phyloP scores from a whole-genome alignment of 2,329 filamentous ascomycete genomes.

The Fusarium torreyae region DNA sequence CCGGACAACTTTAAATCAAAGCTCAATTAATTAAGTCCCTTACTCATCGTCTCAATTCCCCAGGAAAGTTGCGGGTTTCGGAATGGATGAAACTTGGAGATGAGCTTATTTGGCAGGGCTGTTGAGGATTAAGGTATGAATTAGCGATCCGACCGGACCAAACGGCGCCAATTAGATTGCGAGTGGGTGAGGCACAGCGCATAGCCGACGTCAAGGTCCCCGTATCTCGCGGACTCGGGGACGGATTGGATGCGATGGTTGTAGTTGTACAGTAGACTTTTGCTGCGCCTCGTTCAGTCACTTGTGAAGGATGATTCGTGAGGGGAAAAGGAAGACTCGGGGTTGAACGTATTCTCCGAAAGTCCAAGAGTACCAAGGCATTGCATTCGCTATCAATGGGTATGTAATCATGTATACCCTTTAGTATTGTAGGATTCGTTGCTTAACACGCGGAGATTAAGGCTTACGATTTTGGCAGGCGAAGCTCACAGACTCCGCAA shows the following conservation, averaged over 20 bases:
- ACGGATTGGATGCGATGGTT: conserved; percentile 19
- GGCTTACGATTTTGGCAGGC: conserved; percentile 2
- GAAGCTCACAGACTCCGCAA: conserved; percentile 17
- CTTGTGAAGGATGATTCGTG: conserved; percentile 8
- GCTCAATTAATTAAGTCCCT: background rate
- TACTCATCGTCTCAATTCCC: conserved; percentile 13
- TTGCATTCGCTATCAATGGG: background rate
- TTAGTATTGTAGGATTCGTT: background rate
- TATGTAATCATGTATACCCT: no score
- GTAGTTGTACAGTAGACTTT: background rate
- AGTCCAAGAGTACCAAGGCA: background rate
- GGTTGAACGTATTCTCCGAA: background rate
- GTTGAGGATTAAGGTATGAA: conserved; percentile 30
- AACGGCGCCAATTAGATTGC: conserved; percentile 24
- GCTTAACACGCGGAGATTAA: conserved; percentile 7
- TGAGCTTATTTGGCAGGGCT: conserved; percentile 29
- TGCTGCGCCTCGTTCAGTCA: conserved; percentile 36
- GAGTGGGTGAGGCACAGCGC: conserved; percentile 13
- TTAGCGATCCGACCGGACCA: conserved; percentile 26
- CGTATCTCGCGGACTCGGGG: conserved; percentile 6
- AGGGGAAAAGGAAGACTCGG: conserved; percentile 1
- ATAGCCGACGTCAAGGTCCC: conserved; percentile 14
- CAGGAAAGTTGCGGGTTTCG: conserved; percentile 5
- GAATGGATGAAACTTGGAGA: conserved; percentile 12
- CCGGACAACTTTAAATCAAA: background rate